Evolutionary conservation across 345 rosid species (phyloP), one percentile per base, ranked within the genome.

Genomic region (Ricinus communis): DNA sequence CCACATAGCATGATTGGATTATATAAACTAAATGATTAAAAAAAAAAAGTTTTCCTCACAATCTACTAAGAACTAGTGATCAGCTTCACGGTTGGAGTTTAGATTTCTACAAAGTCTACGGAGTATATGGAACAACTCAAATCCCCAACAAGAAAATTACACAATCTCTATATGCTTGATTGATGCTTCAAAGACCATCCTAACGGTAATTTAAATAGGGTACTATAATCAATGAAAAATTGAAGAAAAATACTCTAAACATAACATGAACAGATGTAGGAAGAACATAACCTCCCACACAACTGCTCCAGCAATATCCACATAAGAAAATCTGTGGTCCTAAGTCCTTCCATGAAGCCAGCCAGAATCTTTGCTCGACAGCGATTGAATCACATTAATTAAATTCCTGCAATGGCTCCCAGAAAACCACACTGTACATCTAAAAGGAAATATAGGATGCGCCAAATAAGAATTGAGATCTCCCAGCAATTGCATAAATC

Each of bases 391-490:
- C 40, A n/a, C n/a, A n/a, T 41, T 5, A 33, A 56, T 33, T 33
- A n/a, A n/a, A 4, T 56, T 41, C 72, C 73, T n/a, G 64, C 38
- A 13, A 63, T 8, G 62, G 57, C 62, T 57, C 33, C 66, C 65
- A n/a, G 27, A 60, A 53, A 45, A 52, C 25, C 22, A 51, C 71
- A 57, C 81, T 81, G 72, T 74, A 77, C 81, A 81, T 31, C 67
- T 69, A 64, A 49, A 66, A 33, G 16, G 60, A 74, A 52, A 28
- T 40, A 74, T 43, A 65, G 45, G 66, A 52, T 28, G 31, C 45
- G 50, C 21, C 25, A 19, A 69, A 45, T 1, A 10, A 10, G 70
- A 54, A 62, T 41, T 52, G 16, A 38, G 46, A 52, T 31, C 49
- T 73, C 65, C 49, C 50, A 15, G 31, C 8, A 25, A 19, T 19